Evolutionary conservation across 1,284 basidiomycete species (phyloP).

Genomic region (Trichosporon asahii): DNA sequence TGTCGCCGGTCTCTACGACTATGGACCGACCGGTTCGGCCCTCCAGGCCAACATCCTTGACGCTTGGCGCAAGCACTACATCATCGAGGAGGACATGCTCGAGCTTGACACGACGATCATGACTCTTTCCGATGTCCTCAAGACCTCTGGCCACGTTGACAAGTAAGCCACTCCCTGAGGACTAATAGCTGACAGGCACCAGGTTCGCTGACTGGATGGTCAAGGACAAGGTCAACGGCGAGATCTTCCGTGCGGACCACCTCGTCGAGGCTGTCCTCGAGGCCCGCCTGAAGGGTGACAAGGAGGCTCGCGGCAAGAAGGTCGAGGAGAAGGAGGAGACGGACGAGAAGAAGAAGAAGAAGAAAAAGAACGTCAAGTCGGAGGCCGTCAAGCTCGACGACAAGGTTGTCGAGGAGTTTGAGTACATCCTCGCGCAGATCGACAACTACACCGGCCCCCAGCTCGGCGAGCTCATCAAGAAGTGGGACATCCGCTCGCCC

Average conservation of each 20-base stretch:
- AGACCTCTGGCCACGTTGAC: conserved; percentile 96
- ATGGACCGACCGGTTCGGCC: conserved; percentile 89
- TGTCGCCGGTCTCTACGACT: conserved; percentile 93
- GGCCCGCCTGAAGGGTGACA: conserved; percentile 83
- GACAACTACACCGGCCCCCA: conserved; percentile 92
- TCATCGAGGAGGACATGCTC: conserved; percentile 98
- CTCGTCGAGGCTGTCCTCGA: conserved; percentile 91
- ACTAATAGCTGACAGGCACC: conserved; percentile 11
- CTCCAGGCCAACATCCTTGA: conserved; percentile 95
- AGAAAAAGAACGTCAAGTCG: conserved; percentile 76
- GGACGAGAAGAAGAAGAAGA: conserved; percentile 71
- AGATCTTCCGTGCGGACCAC: conserved; percentile 96
- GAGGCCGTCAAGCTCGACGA: conserved; percentile 75
- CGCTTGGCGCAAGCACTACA: conserved; percentile 97
- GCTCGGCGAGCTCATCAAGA: conserved; percentile 81
- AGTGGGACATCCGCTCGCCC: conserved; percentile 81
- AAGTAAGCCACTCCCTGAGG: conserved; percentile 53
- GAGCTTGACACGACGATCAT: conserved; percentile 98
- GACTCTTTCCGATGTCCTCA: conserved; percentile 92
- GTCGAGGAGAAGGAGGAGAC: conserved; percentile 61
- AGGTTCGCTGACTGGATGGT: conserved; percentile 98
- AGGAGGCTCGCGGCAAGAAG: conserved; percentile 74
- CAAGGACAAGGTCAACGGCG: conserved; percentile 88
- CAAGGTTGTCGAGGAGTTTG: conserved; percentile 71
- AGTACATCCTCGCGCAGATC: conserved; percentile 79